Evolutionary conservation across 2,329 filamentous ascomycete genomes (phyloP), one percentile per base, ranked within the genome.

Genomic region (Daldinia sp.): DNA sequence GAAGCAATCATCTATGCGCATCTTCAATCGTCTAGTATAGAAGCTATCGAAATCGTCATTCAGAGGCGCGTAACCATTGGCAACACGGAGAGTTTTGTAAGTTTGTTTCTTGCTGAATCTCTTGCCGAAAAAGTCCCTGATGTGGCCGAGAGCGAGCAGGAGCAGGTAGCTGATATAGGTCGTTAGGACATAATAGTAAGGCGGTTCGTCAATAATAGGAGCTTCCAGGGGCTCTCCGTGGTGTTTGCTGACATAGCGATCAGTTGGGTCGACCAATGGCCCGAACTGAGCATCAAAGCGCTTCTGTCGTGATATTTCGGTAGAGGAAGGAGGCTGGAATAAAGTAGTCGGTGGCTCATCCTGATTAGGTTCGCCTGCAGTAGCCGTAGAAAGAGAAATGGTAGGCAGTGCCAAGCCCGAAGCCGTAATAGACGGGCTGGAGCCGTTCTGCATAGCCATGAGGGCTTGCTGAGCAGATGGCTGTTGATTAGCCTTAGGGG

Each of bases 31-130:
- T 64, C 96, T 89, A 64, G 95, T 93, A 82, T 99, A 99, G 81
- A 99, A 99, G 81, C 95, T 98, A 84, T 99, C 96, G 78, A 99
- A 99, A 81, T 99, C 96, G 76, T 94, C 97, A 81, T 98, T 98
- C 72, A 99, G 86, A 1, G 96, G 94, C 10, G 95, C 96, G 78
- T 97, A 98, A 70, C 96, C 96, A 78, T 97, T 93, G 72, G 89
- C 88, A 41, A 91, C 87, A 78, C 92, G 92, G 76, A 98, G 85
- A 75, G 96, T 91, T 77, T 89, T 90, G 81, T 98, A 98, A 65
- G 86, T 79, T 76, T 93, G 92, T 78, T 92, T 89, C 79, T 94
- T 89, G 78, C 91, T 92, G 82, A 99, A 98, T 69, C 93, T 89
- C 86, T 98, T 98, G 80, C 96, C 95, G 79, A 99, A 98, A 82